A percentile compares a stretch with the other conserved stretches of the same genome.
Evolutionary conservation across 495 filamentous ascomycete species (phyloP).

Genomic region (Annulohypoxylon stygium): DNA sequence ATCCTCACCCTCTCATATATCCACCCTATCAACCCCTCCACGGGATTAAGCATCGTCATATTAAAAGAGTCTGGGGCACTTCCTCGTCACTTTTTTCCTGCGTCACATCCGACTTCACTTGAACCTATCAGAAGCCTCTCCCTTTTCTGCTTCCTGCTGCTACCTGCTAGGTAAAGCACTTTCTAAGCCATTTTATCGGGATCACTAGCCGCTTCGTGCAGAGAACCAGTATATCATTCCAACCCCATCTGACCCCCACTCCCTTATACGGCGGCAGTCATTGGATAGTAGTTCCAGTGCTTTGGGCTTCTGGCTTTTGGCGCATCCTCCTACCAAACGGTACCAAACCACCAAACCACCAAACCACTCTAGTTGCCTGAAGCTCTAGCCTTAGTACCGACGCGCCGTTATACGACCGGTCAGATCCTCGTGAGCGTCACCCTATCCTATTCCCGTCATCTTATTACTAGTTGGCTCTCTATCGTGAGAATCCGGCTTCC

Average conservation of each 20-base stretch:
- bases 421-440: slow-evolving; percentile 45
- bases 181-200: slow-evolving; percentile 34
- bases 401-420: slow-evolving; percentile 37
- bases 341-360: slow-evolving; percentile 12
- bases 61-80: slow-evolving; percentile 47
- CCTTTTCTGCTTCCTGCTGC: slow-evolving; percentile 3
- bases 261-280: slow-evolving; percentile 10
- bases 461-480: slow-evolving; percentile 17
- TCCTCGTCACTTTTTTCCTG: slow-evolving; percentile 38
- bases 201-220: slow-evolving; percentile 44
- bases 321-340: slow-evolving; percentile 27
- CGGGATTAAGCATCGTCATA: slow-evolving; percentile 40
- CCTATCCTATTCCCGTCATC: slow-evolving; percentile 24
- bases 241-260: slow-evolving; percentile 46
- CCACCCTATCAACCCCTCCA: slow-evolving; percentile 36
- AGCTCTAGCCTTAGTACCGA: slow-evolving; percentile 33
- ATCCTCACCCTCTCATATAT: slow-evolving; percentile 27
- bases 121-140: slow-evolving; percentile 32
- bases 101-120: slow-evolving; percentile 33
- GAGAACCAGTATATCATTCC: slow-evolving; percentile 30
- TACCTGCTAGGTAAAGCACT: slow-evolving; percentile 26
- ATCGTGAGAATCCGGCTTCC: slow-evolving; percentile 29
- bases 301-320: slow-evolving; percentile 20
- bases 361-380: slow-evolving; percentile 31
- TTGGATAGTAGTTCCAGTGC: slow-evolving; percentile 29